These are phyloP conservation scores for Sonneratia alba DNA, from an alignment of 345 rosid species.

Conservation along the genomic window DNA sequence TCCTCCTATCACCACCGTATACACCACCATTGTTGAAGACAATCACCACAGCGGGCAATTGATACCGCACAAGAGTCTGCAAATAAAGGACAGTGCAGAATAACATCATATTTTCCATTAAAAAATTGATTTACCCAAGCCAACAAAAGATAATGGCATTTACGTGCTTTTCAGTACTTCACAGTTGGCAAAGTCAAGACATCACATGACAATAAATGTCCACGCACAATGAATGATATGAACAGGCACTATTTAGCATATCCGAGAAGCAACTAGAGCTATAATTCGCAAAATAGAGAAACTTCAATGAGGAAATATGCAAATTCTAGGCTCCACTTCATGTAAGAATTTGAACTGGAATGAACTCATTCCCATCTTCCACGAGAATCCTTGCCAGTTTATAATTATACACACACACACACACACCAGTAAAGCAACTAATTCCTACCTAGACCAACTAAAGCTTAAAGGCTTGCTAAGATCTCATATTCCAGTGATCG, in stretches of 20 bases:
- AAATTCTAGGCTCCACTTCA: not conserved
- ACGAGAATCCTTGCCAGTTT: not conserved
- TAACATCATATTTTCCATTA: not conserved
- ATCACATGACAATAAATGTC: no score
- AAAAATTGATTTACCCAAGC: not conserved
- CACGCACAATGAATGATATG: no score
- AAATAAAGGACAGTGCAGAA: slow-evolving; percentile 6
- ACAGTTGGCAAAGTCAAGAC: not conserved
- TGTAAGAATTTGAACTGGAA: not conserved
- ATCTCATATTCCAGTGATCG: not conserved
- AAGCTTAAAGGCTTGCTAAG: not conserved
- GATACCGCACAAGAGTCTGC: slow-evolving; percentile 90
- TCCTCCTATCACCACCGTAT: slow-evolving; percentile 91
- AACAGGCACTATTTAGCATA: not conserved
- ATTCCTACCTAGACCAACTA: not conserved
- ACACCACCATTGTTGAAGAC: slow-evolving; percentile 99
- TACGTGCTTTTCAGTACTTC: not conserved
- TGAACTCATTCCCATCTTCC: not conserved
- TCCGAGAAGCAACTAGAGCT: not conserved
- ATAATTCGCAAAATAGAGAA: not conserved
- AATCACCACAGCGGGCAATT: slow-evolving; percentile 79
- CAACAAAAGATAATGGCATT: not conserved
- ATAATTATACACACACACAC: not conserved
- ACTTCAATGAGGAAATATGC: not conserved
- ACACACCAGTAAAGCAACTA: no score